Evolutionary conservation across 1,284 basidiomycete genomes (phyloP).

Genomic region (Calocybe gambosa): DNA sequence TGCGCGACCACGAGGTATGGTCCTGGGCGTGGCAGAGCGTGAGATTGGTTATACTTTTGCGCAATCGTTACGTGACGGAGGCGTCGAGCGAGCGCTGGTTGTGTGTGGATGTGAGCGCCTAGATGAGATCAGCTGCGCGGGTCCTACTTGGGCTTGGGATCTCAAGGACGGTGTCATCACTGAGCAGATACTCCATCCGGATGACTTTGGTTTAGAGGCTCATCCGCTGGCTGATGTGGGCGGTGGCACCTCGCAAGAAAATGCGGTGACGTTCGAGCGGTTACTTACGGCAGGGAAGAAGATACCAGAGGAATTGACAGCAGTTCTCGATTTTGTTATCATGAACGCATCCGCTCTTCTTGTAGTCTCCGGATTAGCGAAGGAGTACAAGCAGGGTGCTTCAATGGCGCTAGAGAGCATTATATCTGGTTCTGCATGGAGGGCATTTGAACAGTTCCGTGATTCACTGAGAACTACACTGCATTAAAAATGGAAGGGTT

Average conservation of each 20-base stretch:
- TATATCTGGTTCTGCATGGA: constrained; percentile 67
- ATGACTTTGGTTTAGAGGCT: constrained; percentile 66
- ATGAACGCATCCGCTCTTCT: constrained; percentile 82
- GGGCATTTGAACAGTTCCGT: constrained; percentile 52
- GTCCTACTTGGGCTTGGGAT: constrained; percentile 60
- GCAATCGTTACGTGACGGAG: constrained; percentile 59
- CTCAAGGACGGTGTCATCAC: constrained; percentile 50
- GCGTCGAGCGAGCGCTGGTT: constrained; percentile 83
- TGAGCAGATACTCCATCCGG: constrained; percentile 45
- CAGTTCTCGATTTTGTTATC: constrained; percentile 78
- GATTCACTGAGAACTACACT: constrained; percentile 20
- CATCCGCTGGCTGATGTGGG: constrained; percentile 70
- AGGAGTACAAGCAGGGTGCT: constrained; percentile 69
- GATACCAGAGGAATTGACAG: constrained; percentile 45
- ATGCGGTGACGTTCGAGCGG: constrained; percentile 59
- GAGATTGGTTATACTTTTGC: constrained; percentile 85
- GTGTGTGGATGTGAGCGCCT: constrained; percentile 91
- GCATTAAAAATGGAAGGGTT: neutral
- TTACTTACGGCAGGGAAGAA: constrained; percentile 50
- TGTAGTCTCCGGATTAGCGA: constrained; percentile 71
- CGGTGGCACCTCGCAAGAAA: constrained; percentile 69
- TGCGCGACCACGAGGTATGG: constrained; percentile 77
- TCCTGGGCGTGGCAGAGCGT: constrained; percentile 85
- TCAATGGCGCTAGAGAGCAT: constrained; percentile 70
- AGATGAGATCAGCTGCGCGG: constrained; percentile 93